These are phyloP conservation scores for Raddia distichophylla DNA, from an alignment of 176 grass and related monocot species.

Conservation along the genomic window DNA sequence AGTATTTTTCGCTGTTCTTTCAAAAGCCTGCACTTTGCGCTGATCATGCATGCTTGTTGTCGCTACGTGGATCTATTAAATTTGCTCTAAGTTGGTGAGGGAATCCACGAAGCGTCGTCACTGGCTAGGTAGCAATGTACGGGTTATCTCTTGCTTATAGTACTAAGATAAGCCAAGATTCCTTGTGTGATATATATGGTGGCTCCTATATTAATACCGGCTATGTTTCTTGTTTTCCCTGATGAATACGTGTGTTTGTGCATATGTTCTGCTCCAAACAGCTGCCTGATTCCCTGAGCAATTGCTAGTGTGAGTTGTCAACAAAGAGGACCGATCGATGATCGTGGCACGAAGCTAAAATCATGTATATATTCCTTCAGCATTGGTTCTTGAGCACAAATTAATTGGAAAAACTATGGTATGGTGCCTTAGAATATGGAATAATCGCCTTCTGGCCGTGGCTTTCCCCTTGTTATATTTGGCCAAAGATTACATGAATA, in stretches of 20 bases:
- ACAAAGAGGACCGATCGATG: conserved; percentile 32
- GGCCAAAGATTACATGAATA: conserved; percentile 35
- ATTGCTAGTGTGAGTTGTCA: conserved; percentile 34
- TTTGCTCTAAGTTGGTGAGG: conserved; percentile 31
- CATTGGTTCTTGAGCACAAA: conserved; percentile 32
- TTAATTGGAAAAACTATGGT: neutral
- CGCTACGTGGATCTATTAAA: conserved; percentile 32
- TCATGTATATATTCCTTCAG: conserved; percentile 42
- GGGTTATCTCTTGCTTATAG: conserved; percentile 1
- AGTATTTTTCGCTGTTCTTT: conserved; percentile 43
- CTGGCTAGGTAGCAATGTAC: conserved; percentile 1
- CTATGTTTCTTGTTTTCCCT: neutral
- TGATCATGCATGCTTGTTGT: conserved; percentile 37
- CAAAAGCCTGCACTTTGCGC: conserved; percentile 1
- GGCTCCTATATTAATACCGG: too few relatives aligned
- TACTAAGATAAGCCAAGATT: conserved; percentile 35
- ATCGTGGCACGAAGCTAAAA: conserved; percentile 40
- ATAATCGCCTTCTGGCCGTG: conserved; percentile 38
- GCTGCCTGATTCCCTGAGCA: conserved; percentile 43
- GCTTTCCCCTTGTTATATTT: conserved; percentile 38
- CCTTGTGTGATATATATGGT: too few relatives aligned
- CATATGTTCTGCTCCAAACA: conserved; percentile 46
- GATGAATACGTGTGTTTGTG: conserved; percentile 18
- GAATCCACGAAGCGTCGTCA: conserved; percentile 32
- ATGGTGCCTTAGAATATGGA: conserved; percentile 21